Evolutionary conservation across 2,329 filamentous ascomycete species (phyloP), one percentile per base, ranked within the genome.

Genomic region (Cadophora sp.): DNA sequence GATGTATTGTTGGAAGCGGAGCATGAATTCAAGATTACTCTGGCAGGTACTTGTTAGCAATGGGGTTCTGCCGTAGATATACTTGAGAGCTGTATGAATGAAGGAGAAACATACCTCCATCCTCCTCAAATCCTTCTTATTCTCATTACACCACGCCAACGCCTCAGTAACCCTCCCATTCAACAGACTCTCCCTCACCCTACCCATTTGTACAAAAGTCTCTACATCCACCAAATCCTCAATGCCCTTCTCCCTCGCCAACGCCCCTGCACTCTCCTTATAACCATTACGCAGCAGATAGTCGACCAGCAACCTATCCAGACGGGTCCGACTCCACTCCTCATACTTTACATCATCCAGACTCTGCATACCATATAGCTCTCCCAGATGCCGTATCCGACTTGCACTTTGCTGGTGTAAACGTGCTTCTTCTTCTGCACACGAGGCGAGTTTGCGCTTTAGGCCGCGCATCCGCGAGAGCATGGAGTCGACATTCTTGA

Each of bases 281-380:
- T 95, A 97, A 3, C 95, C 95, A 69, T 91, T 90, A 9, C 96
- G 87, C 60, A 98, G 82, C 73, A 99, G 85, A 79, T 97, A 97
- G 78, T 99, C 96, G n/a, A 97, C 92, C 59, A 99, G 81, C 67
- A 98, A 82, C 22, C 96, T 85, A 79, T 97, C 92, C 55, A 99
- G 84, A 26, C 96, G 85, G 48, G 88, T 88, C 65, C 92, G 88
- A 69, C 91, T 93, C 96, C 96, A 99, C 67, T 87, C 84, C 77
- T 98, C 95, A 81, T 98, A 99, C 77, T 93, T 93, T 74, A 97
- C 93, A 78, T 99, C 96, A 63, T 93, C 92, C 69, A 97, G 84
- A 69, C 89, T 92, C 67, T 91, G 87, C 75, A 98, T 92, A 55
- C 86, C 81, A 79, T 96, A 93, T 4, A 99, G 84, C 73, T 94